Evolutionary conservation across 805 yeast species (phyloP).

Genomic region (Saccharomycopsis fodiens): DNA sequence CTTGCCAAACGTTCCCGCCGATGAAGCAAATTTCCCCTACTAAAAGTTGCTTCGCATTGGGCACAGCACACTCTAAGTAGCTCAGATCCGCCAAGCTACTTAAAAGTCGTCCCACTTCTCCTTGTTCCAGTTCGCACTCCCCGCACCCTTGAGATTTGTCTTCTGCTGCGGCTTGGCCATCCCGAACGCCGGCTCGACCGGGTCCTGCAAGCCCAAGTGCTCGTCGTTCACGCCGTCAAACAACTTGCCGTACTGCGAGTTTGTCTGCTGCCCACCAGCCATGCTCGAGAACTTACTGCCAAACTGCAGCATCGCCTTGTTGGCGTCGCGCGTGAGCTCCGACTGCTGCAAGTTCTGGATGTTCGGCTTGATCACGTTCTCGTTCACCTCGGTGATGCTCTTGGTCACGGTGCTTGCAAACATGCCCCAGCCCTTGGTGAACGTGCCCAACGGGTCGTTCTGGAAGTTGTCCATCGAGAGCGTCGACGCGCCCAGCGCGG

Average conservation of each 20-base stretch:
- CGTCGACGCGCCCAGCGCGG: conserved; percentile 37
- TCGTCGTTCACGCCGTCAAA: conserved; percentile 49
- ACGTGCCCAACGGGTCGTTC: conserved; percentile 83
- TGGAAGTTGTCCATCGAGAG: conserved; percentile 65
- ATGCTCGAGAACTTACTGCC: conserved; percentile 84
- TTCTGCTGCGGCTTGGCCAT: conserved; percentile 47
- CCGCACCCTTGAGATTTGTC: conserved; percentile 47
- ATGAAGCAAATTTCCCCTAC: too few species aligned
- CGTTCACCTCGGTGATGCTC: conserved; percentile 79
- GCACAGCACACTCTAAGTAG: too few species aligned
- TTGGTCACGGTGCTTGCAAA: conserved; percentile 80
- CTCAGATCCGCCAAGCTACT: too few species aligned
- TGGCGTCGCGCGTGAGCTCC: conserved; percentile 76
- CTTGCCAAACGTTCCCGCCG: too few species aligned
- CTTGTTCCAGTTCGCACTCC: conserved; percentile 8
- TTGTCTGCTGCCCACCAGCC: conserved; percentile 42
- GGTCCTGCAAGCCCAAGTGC: conserved; percentile 22
- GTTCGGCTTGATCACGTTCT: conserved; percentile 86
- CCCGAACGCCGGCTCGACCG: conserved; percentile 63
- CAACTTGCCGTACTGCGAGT: conserved; percentile 41
- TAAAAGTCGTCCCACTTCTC: conserved; percentile 16
- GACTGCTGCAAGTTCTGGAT: conserved; percentile 71
- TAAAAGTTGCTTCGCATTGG: too few species aligned
- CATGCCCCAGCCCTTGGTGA: conserved; percentile 89
- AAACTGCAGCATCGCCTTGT: conserved; percentile 91